Conservation (phyloP, 768 basidiomycete species). For the Naganishia antarctica region DNA sequence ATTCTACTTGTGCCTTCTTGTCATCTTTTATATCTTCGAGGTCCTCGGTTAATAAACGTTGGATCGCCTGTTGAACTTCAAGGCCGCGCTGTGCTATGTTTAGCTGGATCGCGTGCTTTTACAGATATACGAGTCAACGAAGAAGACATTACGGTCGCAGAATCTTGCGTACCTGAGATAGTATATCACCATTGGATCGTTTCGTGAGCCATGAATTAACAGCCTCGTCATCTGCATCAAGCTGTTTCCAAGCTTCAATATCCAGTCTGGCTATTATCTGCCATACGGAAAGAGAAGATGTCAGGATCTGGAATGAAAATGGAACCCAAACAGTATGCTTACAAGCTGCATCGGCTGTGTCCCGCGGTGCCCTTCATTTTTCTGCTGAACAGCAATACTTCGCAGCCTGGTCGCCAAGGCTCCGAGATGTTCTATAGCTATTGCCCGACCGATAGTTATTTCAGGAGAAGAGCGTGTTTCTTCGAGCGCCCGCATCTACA, state of each 20-base stretch:
- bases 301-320: not conserved
- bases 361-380: not conserved
- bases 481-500: slow-evolving; percentile 72
- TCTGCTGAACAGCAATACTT: slow-evolving; percentile 9
- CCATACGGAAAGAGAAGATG: not conserved
- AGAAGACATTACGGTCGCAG: too few relatives aligned
- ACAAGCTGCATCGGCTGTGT: not conserved
- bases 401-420: slow-evolving; percentile 77
- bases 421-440: slow-evolving; percentile 89
- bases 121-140: not conserved
- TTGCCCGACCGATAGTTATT: slow-evolving; percentile 75
- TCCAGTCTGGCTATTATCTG: slow-evolving; percentile 5
- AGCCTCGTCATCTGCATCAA: not conserved
- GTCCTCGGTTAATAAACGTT: not conserved
- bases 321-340: not conserved
- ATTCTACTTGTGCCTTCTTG: not conserved
- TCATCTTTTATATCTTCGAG: not conserved
- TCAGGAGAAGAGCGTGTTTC: slow-evolving; percentile 71
- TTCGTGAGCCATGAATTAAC: slow-evolving; percentile 4
- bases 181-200: not conserved
- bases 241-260: slow-evolving; percentile 6
- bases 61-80: slow-evolving; percentile 5
- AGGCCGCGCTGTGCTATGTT: slow-evolving; percentile 10
- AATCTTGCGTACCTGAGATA: not conserved
- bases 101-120: slow-evolving; percentile 16